Evolutionary conservation across 176 grass and related monocot genomes (phyloP).

Genomic region (Phragmites australis): DNA sequence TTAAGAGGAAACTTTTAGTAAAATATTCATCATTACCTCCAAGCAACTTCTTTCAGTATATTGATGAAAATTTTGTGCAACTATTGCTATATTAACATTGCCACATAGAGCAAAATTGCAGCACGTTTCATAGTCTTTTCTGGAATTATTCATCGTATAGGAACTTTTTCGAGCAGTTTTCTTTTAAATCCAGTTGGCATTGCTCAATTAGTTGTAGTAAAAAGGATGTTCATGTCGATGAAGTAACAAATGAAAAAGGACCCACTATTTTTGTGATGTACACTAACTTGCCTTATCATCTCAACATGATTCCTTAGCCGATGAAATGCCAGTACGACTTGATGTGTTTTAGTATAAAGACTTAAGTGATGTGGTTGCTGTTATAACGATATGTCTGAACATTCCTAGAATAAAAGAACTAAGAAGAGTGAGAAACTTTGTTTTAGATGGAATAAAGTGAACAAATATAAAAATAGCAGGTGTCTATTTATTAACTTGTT

Average conservation of each 20-base stretch:
- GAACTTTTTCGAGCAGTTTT: neutral
- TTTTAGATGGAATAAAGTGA: neutral
- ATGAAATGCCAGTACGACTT: neutral
- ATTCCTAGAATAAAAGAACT: neutral
- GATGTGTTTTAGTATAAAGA: neutral
- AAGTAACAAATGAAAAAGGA: neutral
- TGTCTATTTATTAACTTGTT: neutral
- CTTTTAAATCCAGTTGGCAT: neutral
- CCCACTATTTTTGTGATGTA: neutral
- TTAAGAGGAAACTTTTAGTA: neutral
- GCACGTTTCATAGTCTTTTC: neutral
- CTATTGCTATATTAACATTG: neutral
- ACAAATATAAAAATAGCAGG: neutral
- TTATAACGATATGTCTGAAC: neutral
- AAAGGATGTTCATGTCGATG: neutral
- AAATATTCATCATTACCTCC: neutral
- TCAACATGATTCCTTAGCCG: neutral
- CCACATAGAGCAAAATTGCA: neutral
- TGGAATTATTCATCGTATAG: neutral
- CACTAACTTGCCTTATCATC: constrained; percentile 1
- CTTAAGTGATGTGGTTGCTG: constrained; percentile 7
- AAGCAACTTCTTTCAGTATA: constrained; percentile 1
- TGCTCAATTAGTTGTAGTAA: neutral
- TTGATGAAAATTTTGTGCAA: neutral
- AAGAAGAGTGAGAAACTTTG: neutral